Evolutionary conservation across 106 monocot genomes (phyloP).

Genomic region (Ottelia alismoides): DNA sequence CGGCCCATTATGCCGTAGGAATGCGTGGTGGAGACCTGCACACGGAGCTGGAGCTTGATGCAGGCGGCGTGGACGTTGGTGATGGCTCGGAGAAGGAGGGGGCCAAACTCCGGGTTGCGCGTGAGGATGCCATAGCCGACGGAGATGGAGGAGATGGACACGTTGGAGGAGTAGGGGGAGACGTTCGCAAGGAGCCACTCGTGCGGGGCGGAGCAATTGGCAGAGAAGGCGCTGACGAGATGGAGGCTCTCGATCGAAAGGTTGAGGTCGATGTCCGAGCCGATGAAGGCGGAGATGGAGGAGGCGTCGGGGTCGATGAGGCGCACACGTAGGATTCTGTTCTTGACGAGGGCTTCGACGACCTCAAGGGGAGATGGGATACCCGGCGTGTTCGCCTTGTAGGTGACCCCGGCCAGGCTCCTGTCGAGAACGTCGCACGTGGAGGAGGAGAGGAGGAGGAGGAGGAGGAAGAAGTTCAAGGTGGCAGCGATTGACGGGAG

Average conservation of each 20-base stretch:
- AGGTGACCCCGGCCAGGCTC: conserved; percentile 10
- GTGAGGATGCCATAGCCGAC: conserved; percentile 10
- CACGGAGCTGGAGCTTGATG: neutral
- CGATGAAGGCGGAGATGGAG: conserved; percentile 9
- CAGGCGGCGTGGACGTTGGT: conserved; percentile 9
- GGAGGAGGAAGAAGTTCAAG: no score
- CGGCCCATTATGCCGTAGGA: conserved; percentile 1
- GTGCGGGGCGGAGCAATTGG: neutral
- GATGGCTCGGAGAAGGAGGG: conserved; percentile 8
- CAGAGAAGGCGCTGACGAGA: neutral
- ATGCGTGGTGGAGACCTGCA: conserved; percentile 5
- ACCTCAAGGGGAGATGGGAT: conserved; percentile 2
- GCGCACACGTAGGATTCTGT: neutral
- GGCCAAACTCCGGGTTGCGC: neutral
- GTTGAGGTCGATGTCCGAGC: conserved; percentile 9
- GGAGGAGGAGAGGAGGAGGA: no score
- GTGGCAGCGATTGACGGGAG: no score
- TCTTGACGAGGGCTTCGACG: neutral
- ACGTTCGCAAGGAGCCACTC: conserved; percentile 1
- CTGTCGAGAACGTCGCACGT: no score
- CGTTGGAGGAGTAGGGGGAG: neutral
- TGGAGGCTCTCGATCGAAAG: conserved; percentile 3
- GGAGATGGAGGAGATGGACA: conserved; percentile 6
- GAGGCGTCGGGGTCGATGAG: neutral
- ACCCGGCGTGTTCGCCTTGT: conserved; percentile 1